These are phyloP conservation scores for Melampsora americana DNA, from an alignment of 1,284 basidiomycete species.

Conservation along the genomic window DNA sequence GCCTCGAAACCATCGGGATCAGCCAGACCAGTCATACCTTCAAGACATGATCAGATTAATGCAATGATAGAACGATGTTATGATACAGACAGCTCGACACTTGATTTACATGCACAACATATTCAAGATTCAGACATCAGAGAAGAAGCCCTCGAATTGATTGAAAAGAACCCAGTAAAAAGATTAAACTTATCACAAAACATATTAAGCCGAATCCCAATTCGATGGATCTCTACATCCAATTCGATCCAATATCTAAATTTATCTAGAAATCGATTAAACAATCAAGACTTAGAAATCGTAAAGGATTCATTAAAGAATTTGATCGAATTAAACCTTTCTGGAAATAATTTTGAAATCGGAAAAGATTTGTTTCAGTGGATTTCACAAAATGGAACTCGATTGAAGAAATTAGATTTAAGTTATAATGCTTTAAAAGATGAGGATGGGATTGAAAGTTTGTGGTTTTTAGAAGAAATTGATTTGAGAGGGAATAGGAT, in stretches of 20 bases:
- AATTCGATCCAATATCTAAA: conserved; percentile 13
- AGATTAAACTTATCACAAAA: conserved; percentile 18
- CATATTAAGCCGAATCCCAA: conserved; percentile 10
- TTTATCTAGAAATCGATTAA: conserved; percentile 28
- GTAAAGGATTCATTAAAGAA: conserved; percentile 1
- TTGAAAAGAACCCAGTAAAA: conserved; percentile 2
- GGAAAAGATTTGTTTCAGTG: neutral
- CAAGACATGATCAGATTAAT: conserved; percentile 9
- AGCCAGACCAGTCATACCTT: neutral
- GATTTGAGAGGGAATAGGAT: conserved; percentile 16
- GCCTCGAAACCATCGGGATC: neutral
- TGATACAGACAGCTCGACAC: conserved; percentile 3
- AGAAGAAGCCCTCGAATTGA: neutral
- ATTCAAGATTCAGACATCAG: neutral
- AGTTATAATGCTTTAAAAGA: conserved; percentile 25
- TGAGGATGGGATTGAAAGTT: conserved; percentile 5
- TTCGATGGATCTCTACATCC: conserved; percentile 1
- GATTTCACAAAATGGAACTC: conserved; percentile 11
- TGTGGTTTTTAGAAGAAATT: conserved; percentile 15
- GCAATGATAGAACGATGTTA: conserved; percentile 12
- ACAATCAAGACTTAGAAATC: neutral
- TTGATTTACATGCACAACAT: conserved; percentile 13
- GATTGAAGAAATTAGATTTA: conserved; percentile 15
- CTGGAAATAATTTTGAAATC: conserved; percentile 11
- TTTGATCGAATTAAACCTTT: conserved; percentile 28